These are phyloP conservation scores for Calonectria naviculata DNA, from an alignment of 2,329 filamentous ascomycete species.

Conservation along the genomic window DNA sequence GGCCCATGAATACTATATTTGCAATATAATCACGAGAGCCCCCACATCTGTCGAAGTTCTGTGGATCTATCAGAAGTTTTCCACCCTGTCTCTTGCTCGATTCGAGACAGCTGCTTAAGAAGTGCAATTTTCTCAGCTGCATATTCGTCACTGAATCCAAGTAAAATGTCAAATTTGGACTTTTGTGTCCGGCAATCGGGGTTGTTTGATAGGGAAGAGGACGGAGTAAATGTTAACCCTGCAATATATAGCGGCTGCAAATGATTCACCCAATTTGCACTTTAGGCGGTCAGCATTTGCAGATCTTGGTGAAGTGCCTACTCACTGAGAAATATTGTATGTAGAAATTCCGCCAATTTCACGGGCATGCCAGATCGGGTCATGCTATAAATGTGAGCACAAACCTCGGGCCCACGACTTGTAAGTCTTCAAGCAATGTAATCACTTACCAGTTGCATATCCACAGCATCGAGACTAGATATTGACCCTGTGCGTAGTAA, in stretches of 20 bases:
- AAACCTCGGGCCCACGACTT: fast-evolving
- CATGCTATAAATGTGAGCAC: not conserved
- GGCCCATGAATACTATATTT: not conserved
- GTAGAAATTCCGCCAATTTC: not conserved
- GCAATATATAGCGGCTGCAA: not conserved
- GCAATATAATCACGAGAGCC: not conserved
- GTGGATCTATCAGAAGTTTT: not conserved
- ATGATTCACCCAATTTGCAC: not conserved
- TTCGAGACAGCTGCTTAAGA: not conserved
- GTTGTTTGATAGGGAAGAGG: not conserved
- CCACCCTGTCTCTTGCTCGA: not conserved
- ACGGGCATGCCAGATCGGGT: not conserved
- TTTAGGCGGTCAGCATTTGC: not conserved
- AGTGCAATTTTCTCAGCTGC: not conserved
- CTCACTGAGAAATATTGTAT: not conserved
- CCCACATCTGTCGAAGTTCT: not conserved
- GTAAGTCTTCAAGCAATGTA: not conserved
- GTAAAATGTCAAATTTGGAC: not conserved
- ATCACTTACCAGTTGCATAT: not conserved
- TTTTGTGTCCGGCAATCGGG: not conserved
- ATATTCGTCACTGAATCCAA: not conserved
- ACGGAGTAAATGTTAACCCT: not conserved
- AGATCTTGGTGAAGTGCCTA: no score
- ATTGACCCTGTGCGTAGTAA: not conserved
- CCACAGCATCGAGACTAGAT: not conserved